Evolutionary conservation across 2,329 filamentous ascomycete genomes (phyloP), one percentile per base, ranked within the genome.

Genomic region (Pyrenochaeta sp.): DNA sequence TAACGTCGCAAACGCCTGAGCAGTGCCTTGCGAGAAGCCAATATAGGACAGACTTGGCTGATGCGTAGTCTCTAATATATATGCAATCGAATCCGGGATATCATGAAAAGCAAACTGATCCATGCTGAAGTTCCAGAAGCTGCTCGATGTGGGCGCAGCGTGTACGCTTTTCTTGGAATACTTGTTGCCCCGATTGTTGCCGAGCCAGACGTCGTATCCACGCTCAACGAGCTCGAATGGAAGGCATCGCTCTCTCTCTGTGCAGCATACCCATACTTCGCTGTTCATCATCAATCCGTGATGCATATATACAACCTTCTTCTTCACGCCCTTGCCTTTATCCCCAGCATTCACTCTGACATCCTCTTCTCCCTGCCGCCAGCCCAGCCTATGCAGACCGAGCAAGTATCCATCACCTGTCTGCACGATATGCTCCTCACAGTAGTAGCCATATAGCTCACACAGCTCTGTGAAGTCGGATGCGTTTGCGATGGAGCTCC

Each of bases 221-320:
- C 87, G 86, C 72, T 97, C 92, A 0, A 96, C 92, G 43, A 99
- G 83, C 66, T 91, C 86, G 74, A 99, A 98, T 0, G 95, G 92
- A 39, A 99, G 82, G 66, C 91, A 94, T 67, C 93, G 86, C 77
- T 96, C 86, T 67, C 90, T 88, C 66, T 97, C 91, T 0, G 94
- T 96, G 73, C 94, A 81, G 73, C 92, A 96, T 8, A 98, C 92
- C 95, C 95, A 99, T 34, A 99, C 94, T 78, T 99, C 95, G 69
- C 93, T 97, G 79, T 97, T 98, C 95, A 99, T 99, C 73, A 99
- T 86, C 56, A 99, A 84, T 10, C 94, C 95, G 78, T 99, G 95
- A 73, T 99, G 95, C 63, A 99, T 82, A 76, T 98, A 99, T 6
- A 95, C 89, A 48, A 98, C 91, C 67, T 89, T 91, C 81, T 97